Base-by-base conservation (phyloP, 2,329 filamentous ascomycete species). In the Aureobasidium mangrovei region DNA sequence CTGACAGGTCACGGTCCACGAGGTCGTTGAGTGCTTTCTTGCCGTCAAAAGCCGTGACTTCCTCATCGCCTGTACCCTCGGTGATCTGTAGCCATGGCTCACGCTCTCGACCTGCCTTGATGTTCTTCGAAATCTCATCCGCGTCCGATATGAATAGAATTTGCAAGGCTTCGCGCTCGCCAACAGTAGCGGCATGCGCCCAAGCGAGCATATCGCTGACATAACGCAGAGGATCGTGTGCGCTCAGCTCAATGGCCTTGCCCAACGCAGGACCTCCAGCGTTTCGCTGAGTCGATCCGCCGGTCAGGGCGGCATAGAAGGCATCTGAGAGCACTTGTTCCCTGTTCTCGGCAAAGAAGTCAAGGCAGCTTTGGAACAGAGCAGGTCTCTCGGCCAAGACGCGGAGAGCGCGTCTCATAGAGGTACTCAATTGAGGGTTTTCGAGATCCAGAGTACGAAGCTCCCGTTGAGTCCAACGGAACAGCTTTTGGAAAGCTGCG, bases 201-300 rank as follows among this genome's bases (percentile, higher is more conserved):
- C 93, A 98, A 4, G 93, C 93, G 10, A 98, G 78, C 91, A 98
- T 98, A 66, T 98, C 93, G 52, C 93, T 90, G 2, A 94, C 83
- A 67, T 97, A 97, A 24, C 93, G 83, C 28, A 97, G 72, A 1
- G 89, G 85, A 64, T 98, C 93, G 66, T 97, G 91, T 0, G 93
- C 91, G 8, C 85, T 86, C 62, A 97, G 81, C 66, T 98, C 91
- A 59, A 98, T 98, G 0, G 93, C 91, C 65, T 97, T 96, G 35
- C 85, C 75, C 33, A 43, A n/a, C 4, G 29, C 53, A 26, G 53
- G 44, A 10, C 53, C 53, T 24, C 49, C 52, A 2, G 79, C 78
- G 27, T 74, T 72, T 58, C 65, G 61, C 8, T 76, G 78, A 4
- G 80, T 72, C 9, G 77, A 74, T 1, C 75, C 78, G 36, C 91